Evolutionary conservation across 176 grass and related monocot genomes (phyloP).

Genomic region (Elymus sibiricus): DNA sequence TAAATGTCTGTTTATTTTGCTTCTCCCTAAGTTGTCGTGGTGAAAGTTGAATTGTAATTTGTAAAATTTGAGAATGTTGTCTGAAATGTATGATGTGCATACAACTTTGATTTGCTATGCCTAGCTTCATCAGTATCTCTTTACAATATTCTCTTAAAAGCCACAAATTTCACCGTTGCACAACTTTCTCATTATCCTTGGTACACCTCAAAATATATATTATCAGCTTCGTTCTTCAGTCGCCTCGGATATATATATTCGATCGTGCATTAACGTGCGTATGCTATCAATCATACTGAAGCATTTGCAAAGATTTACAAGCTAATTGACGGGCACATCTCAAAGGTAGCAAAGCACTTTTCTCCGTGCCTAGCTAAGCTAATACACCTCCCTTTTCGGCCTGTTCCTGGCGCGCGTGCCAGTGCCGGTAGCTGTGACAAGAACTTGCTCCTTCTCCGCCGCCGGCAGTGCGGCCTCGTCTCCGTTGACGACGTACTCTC

Average conservation of each 20-base stretch:
- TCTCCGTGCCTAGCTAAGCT: neutral
- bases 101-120: neutral
- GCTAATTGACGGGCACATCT: neutral
- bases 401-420: constrained; percentile 53
- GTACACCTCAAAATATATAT: no score
- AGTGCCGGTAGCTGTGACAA: neutral
- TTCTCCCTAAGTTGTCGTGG: neutral
- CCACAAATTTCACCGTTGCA: no score
- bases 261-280: neutral
- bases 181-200: no score
- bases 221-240: no score
- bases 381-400: constrained; percentile 37
- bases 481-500: neutral
- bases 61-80: neutral
- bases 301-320: neutral
- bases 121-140: neutral
- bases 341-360: neutral
- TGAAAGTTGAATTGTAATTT: neutral
- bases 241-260: neutral
- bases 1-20: neutral
- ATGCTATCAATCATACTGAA: neutral
- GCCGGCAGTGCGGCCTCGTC: neutral
- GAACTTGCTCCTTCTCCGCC: constrained; percentile 39
- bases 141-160: no score
- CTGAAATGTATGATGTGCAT: neutral